Evolutionary conservation across 169 alveolate species (phyloP).

Genomic region (Eimeria praecox): DNA sequence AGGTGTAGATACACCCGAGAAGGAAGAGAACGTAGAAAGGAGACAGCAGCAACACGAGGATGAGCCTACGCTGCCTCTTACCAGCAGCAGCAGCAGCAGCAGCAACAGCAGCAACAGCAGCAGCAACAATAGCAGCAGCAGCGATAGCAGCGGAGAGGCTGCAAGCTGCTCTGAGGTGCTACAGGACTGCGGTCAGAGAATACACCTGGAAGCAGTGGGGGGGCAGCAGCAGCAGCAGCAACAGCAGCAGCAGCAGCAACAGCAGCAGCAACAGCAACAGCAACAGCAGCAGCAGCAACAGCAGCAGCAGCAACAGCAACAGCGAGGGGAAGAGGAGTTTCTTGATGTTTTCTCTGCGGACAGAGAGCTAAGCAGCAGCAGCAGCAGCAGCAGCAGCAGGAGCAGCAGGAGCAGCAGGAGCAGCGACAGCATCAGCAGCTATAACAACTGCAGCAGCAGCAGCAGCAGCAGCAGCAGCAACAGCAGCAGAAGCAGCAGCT

Average conservation of each 20-base stretch:
- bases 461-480: slow-evolving; percentile 11
- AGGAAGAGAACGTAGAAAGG: background rate
- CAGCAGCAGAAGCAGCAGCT: slow-evolving; percentile 7
- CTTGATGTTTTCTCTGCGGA: too few relatives aligned
- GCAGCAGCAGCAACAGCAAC: background rate
- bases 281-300: too few relatives aligned
- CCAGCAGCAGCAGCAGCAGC: slow-evolving; percentile 48
- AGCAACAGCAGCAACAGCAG: slow-evolving; percentile 4
- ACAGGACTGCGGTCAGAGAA: too few relatives aligned
- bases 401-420: slow-evolving; percentile 54
- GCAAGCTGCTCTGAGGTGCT: too few relatives aligned
- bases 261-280: slow-evolving; percentile 8
- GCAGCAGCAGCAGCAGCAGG: too few relatives aligned
- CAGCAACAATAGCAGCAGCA: too few relatives aligned
- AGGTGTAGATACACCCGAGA: background rate
- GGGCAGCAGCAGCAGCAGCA: slow-evolving; percentile 17
- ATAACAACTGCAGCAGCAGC: background rate
- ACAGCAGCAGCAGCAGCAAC: background rate
- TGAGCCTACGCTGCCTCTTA: background rate
- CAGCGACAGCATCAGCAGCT: slow-evolving; percentile 11
- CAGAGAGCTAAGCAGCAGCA: slow-evolving; percentile 41
- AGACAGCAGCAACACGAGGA: background rate
- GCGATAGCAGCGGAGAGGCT: too few relatives aligned
- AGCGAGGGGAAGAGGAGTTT: too few relatives aligned
- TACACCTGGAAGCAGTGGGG: too few relatives aligned